phyloP scores from a whole-genome alignment of 345 rosid genomes.

The Acer yangbiense region DNA sequence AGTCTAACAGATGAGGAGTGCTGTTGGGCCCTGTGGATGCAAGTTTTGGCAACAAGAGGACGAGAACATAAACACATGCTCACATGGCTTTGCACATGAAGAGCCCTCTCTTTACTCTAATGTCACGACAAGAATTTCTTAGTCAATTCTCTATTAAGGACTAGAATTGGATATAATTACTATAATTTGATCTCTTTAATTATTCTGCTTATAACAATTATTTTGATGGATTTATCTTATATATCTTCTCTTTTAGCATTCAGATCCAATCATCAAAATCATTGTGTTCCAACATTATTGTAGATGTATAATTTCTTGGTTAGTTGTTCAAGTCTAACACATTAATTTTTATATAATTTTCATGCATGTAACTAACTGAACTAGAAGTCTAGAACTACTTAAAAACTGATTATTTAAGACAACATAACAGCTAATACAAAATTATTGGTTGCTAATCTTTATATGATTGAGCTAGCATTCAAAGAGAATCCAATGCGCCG shows the following conservation, averaged over 20 bases:
- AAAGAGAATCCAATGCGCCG: constrained; percentile 41
- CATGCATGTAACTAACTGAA: neutral
- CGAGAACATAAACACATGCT: constrained; percentile 43
- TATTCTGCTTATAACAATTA: neutral
- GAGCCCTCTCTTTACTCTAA: neutral
- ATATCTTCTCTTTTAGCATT: constrained; percentile 5
- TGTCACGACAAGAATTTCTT: constrained; percentile 20
- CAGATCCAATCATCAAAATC: constrained; percentile 21
- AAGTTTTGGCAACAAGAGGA: constrained; percentile 24
- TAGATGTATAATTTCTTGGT: neutral
- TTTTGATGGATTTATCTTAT: neutral
- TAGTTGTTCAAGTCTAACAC: constrained; percentile 8
- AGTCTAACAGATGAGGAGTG: neutral
- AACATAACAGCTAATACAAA: constrained; percentile 25
- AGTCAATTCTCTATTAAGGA: neutral
- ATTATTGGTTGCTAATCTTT: neutral
- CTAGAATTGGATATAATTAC: neutral
- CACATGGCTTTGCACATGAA: constrained; percentile 66
- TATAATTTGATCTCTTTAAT: constrained; percentile 1
- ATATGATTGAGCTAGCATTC: constrained; percentile 20
- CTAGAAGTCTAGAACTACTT: no score
- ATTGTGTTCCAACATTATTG: constrained; percentile 15
- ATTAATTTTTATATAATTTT: neutral
- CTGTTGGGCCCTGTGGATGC: constrained; percentile 24
- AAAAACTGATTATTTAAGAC: neutral